phyloP scores from a whole-genome alignment of 257 asterid species.

The Anisodus acutangulus region DNA sequence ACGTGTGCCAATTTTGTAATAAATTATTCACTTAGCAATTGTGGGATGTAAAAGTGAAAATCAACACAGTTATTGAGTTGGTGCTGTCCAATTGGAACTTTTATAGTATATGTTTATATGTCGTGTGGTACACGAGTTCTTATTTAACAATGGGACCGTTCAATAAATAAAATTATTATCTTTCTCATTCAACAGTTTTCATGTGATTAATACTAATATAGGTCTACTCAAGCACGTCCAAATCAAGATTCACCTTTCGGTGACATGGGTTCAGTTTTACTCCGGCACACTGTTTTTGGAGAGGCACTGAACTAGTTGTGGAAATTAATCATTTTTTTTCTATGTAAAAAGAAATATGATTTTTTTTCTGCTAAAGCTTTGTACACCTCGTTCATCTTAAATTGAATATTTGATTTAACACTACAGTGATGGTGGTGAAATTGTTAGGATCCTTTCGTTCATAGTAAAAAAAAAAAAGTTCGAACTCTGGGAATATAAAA shows the following conservation, averaged over 20 bases:
- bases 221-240: neutral
- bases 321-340: too few relatives aligned
- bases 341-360: too few relatives aligned
- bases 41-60: neutral
- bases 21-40: constrained; percentile 12
- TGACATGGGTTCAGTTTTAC: neutral
- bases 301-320: neutral
- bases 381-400: too few relatives aligned
- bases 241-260: neutral
- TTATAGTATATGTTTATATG: neutral
- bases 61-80: neutral
- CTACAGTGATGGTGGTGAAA: too few relatives aligned
- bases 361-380: too few relatives aligned
- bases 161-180: neutral
- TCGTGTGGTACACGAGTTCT: constrained; percentile 7
- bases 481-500: too few relatives aligned
- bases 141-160: neutral
- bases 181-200: neutral
- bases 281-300: neutral
- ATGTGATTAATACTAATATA: neutral
- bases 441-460: too few relatives aligned
- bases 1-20: constrained; percentile 17
- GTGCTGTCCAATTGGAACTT: constrained; percentile 23
- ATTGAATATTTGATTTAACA: too few relatives aligned
- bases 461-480: too few relatives aligned